Conservation (phyloP, 257 asterid species). For the Nicotiana otophora region DNA sequence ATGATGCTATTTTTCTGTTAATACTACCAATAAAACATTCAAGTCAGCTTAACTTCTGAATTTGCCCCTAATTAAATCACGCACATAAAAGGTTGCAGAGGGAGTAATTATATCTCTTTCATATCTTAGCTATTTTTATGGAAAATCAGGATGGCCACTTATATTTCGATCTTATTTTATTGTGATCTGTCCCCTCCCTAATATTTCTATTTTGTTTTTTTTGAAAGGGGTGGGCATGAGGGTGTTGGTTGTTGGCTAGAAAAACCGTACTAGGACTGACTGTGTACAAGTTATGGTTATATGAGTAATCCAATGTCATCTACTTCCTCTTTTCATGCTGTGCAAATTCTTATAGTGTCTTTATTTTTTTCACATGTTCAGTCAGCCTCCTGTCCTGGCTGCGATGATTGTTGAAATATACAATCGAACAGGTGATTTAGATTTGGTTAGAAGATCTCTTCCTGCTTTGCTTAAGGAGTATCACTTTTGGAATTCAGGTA, state of each 20-base stretch:
- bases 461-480: slow-evolving; percentile 75
- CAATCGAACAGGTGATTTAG: slow-evolving; percentile 49
- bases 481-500: slow-evolving; percentile 83
- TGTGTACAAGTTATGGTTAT: neutral
- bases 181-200: neutral
- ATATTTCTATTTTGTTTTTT: neutral
- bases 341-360: neutral
- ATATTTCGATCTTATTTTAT: neutral
- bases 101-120: neutral
- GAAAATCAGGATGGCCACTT: neutral
- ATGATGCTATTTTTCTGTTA: neutral
- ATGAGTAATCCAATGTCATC: neutral
- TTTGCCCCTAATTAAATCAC: neutral
- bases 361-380: slow-evolving; percentile 20
- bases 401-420: slow-evolving; percentile 72
- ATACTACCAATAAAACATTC: neutral
- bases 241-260: neutral
- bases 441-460: slow-evolving; percentile 49
- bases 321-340: neutral
- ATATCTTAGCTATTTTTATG: neutral
- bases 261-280: neutral
- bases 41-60: neutral
- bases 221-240: neutral
- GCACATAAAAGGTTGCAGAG: neutral
- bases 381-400: slow-evolving; percentile 88